phyloP scores from a whole-genome alignment of 305 asterid species.

The Fraxinus sp. region DNA sequence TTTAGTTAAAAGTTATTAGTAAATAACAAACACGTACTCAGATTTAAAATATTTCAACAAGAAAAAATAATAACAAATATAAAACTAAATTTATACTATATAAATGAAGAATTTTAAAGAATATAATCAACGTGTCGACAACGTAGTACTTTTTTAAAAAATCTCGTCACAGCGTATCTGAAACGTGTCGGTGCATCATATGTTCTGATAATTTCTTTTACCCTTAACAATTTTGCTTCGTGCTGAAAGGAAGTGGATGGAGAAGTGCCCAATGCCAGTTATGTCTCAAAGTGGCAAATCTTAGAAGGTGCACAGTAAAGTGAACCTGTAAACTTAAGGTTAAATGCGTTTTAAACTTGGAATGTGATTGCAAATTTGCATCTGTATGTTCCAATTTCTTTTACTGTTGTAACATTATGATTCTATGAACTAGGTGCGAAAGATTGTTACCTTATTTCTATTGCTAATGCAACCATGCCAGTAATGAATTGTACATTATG shows the following conservation, averaged over 20 bases:
- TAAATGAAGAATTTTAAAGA: too few relatives aligned
- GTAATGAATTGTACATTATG: constrained; percentile 3
- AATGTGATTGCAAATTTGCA: not conserved
- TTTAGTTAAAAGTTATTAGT: too few relatives aligned
- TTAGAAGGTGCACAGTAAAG: not conserved
- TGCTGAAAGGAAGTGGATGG: not conserved
- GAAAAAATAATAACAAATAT: too few relatives aligned
- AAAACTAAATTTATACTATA: too few relatives aligned
- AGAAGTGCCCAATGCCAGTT: not conserved
- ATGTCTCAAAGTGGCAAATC: not conserved
- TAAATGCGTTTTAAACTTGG: not conserved
- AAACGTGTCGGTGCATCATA: too few relatives aligned
- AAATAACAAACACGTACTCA: too few relatives aligned
- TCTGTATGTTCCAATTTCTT: not conserved
- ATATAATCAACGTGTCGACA: too few relatives aligned
- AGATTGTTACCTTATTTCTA: not conserved
- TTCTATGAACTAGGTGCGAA: not conserved
- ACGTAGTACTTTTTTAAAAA: too few relatives aligned
- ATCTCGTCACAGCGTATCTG: too few relatives aligned
- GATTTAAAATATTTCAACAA: too few relatives aligned
- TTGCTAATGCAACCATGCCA: constrained; percentile 5
- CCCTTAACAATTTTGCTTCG: not conserved
- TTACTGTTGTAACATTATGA: not conserved
- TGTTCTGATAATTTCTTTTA: not conserved
- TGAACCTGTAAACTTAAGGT: not conserved